Conservation (phyloP, 257 asterid species). For the Plectranthus barbatus region DNA sequence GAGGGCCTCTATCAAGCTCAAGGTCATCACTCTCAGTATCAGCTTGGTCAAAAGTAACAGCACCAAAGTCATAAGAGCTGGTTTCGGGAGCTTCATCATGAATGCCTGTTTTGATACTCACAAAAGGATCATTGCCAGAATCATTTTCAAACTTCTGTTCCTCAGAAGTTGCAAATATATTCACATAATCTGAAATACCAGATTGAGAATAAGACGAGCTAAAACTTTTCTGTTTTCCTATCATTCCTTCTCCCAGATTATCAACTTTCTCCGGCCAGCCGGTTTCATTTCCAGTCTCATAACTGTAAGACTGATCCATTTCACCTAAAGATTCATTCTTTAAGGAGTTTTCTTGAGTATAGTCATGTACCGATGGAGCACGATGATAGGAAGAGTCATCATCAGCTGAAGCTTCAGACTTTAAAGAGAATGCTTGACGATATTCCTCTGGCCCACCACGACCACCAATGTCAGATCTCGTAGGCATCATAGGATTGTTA, state of each 20-base stretch:
- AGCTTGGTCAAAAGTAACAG: slow-evolving; percentile 47
- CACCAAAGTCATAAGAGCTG: slow-evolving; percentile 33
- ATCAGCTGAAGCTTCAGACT: slow-evolving; percentile 31
- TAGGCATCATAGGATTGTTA: slow-evolving; percentile 19
- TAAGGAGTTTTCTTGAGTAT: slow-evolving; percentile 23
- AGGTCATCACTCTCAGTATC: slow-evolving; percentile 52
- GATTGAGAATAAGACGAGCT: slow-evolving; percentile 41
- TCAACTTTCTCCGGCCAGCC: slow-evolving; percentile 27
- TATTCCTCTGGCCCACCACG: slow-evolving; percentile 23
- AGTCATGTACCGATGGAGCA: slow-evolving; percentile 24
- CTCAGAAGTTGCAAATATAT: slow-evolving; percentile 34
- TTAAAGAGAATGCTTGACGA: slow-evolving; percentile 22
- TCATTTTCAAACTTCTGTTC: slow-evolving; percentile 26
- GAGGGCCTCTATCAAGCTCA: slow-evolving; percentile 31
- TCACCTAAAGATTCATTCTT: slow-evolving; percentile 22
- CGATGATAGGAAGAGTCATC: slow-evolving; percentile 20
- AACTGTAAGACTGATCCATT: slow-evolving; percentile 17
- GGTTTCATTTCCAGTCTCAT: slow-evolving; percentile 30
- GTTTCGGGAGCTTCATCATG: slow-evolving; percentile 25
- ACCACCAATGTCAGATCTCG: slow-evolving; percentile 21
- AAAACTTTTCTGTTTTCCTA: slow-evolving; percentile 25
- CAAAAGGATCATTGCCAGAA: slow-evolving; percentile 24
- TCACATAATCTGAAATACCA: slow-evolving; percentile 32
- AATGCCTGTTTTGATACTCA: slow-evolving; percentile 16
- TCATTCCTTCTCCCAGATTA: slow-evolving; percentile 29